phyloP scores from a whole-genome alignment of 2,329 filamentous ascomycete genomes.

The Furcasterigmium sp. region DNA sequence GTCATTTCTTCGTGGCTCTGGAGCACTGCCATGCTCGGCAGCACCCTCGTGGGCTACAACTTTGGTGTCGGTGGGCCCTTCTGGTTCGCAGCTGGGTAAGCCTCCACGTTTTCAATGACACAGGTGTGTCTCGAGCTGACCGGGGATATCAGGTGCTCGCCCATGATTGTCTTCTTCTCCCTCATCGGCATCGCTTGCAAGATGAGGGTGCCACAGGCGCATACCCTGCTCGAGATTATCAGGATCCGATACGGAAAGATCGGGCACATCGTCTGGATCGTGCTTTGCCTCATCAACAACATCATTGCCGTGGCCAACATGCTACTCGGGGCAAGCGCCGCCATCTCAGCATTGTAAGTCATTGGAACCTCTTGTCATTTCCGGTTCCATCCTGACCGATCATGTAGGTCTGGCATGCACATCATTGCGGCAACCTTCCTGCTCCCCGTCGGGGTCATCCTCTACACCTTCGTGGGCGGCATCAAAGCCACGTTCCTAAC shows the following conservation, averaged over 20 bases:
- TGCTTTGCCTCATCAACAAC: conserved; percentile 47
- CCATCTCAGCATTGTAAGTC: conserved; percentile 26
- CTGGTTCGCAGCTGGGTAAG: conserved; percentile 48
- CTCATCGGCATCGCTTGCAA: conserved; percentile 44
- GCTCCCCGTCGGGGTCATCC: conserved; percentile 28
- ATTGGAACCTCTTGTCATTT: not conserved
- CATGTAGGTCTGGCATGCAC: conserved; percentile 39
- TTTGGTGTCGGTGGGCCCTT: conserved; percentile 51
- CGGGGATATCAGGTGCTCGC: too few species aligned
- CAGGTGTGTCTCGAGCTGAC: too few species aligned
- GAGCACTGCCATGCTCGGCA: conserved; percentile 46
- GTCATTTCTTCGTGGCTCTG: conserved; percentile 51
- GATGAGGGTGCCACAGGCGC: conserved; percentile 45
- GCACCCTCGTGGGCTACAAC: conserved; percentile 44
- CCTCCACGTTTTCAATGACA: conserved; percentile 28
- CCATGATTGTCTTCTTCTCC: conserved; percentile 52
- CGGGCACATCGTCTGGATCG: conserved; percentile 46
- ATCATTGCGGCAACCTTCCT: conserved; percentile 44
- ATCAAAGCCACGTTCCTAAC: conserved; percentile 39
- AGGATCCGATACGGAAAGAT: conserved; percentile 41
- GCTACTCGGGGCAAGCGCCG: conserved; percentile 37
- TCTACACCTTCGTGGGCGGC: conserved; percentile 33
- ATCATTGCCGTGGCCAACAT: conserved; percentile 49
- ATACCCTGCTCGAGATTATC: conserved; percentile 49
- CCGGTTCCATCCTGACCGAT: not conserved